Evolutionary conservation across 169 alveolate genomes (phyloP), one percentile per base, ranked within the genome.

Genomic region (Plasmodium fragile): DNA sequence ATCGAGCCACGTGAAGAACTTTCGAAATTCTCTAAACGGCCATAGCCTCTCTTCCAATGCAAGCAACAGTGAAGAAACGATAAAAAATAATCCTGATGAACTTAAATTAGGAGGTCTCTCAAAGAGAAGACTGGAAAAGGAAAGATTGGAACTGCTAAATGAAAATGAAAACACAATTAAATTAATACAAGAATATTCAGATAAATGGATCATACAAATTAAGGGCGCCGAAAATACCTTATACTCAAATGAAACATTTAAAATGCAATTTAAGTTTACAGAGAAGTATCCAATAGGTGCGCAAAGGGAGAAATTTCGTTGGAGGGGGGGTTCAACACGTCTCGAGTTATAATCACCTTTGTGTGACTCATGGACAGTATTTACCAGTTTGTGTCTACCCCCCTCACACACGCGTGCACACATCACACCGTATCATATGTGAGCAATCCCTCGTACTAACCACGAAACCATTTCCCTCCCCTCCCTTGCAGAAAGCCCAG

Each of bases 401-500:
- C 59, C 59, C 59, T 13, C 59, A 49, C 1, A 3, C 22, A 34
- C 13, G 32, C 18, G n/a, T 0, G 25, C 45, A 30, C 25, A 3
- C 52, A 10, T 43, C 72, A 10, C 72, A n/a, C 34, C 70, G 30
- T 34, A 28, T 32, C 34, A 30, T 34, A 70, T 11, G 22, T 52
- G 36, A 28, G 34, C 18, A 45, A 32, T 13, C 18, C 65, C 81
- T 36, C 36, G 36, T 18, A 18, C 39, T 65, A 65, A 65, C 36
- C 75, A 18, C 36, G 0, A 28, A 70, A 34, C 92, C 32, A 49
- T 70, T 83, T 83, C 43, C 55, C 59, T 36, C 83, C 7, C 53
- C 98, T 98, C 49, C 53, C 98, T 98, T 41, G 95, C 97, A 53
- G 99, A 98, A 82, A 94, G 98, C 81, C 99, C 99, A 18, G 99